Evolutionary conservation across 2,329 filamentous ascomycete genomes (phyloP).

Genomic region (Talaromyces atroroseus): DNA sequence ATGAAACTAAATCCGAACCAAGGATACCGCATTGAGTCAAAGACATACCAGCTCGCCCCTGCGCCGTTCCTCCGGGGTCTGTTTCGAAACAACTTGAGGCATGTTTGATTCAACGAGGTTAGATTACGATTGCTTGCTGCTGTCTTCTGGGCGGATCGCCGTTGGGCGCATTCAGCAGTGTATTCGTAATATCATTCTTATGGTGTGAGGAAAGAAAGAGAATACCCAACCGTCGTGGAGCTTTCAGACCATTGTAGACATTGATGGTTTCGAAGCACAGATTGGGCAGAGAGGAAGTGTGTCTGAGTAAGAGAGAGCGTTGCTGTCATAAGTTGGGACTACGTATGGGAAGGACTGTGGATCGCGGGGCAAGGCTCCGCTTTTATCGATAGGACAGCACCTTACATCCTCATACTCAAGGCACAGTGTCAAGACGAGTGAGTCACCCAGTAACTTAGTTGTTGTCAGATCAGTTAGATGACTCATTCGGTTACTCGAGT

Average conservation of each 20-base stretch:
- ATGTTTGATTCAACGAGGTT: constrained; percentile 21
- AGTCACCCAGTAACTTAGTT: neutral
- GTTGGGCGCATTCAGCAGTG: constrained; percentile 29
- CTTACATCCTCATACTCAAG: too few relatives aligned
- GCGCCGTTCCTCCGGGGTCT: constrained; percentile 70
- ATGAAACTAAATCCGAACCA: neutral
- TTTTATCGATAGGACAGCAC: constrained; percentile 12
- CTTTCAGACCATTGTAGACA: neutral
- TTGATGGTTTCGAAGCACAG: neutral
- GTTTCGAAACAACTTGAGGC: constrained; percentile 46
- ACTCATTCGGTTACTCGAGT: neutral
- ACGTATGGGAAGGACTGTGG: constrained; percentile 2
- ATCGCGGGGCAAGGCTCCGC: constrained; percentile 14
- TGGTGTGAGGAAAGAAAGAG: neutral
- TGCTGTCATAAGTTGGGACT: neutral
- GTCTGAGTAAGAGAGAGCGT: neutral
- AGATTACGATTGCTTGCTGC: constrained; percentile 17
- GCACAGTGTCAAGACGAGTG: neutral
- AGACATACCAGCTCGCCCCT: constrained; percentile 73
- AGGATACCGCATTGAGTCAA: neutral
- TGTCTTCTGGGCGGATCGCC: constrained; percentile 25
- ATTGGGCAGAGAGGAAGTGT: neutral
- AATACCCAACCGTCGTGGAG: neutral
- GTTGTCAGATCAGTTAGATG: neutral
- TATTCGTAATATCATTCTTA: constrained; percentile 43